Evolutionary conservation across 2,329 filamentous ascomycete species (phyloP).

Genomic region (Camillea tinctor): DNA sequence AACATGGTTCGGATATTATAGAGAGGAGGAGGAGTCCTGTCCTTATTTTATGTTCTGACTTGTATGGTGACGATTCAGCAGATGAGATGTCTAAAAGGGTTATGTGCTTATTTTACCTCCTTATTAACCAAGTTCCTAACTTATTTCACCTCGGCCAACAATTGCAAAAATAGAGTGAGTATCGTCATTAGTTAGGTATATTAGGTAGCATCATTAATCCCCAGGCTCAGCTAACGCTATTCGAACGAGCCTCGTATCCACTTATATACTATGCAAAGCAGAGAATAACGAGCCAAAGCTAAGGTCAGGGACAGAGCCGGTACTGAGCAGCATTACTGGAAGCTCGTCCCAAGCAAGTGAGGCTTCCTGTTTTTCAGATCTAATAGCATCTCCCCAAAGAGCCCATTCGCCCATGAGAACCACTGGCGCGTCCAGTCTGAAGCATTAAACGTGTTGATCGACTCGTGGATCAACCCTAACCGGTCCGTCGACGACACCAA

Average conservation of each 20-base stretch:
- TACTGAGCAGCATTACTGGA: slow-evolving; percentile 39
- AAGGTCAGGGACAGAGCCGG: too few relatives aligned
- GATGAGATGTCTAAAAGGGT: too few relatives aligned
- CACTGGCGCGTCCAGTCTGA: slow-evolving; percentile 40
- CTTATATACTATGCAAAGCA: not conserved
- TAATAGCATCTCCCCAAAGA: slow-evolving; percentile 36
- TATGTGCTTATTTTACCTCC: too few relatives aligned
- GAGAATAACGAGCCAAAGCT: too few relatives aligned
- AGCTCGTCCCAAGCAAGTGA: slow-evolving; percentile 54
- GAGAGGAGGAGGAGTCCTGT: too few relatives aligned
- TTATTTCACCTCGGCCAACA: too few relatives aligned
- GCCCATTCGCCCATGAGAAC: slow-evolving; percentile 38
- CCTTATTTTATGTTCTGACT: too few relatives aligned
- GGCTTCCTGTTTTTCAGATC: slow-evolving; percentile 69
- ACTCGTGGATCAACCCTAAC: slow-evolving; percentile 43
- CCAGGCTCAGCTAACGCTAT: not conserved
- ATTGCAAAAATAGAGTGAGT: not conserved
- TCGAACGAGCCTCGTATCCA: not conserved
- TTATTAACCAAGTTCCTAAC: too few relatives aligned
- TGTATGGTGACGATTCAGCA: too few relatives aligned
- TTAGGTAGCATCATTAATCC: not conserved
- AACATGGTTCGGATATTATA: too few relatives aligned
- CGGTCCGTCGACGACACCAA: slow-evolving; percentile 32
- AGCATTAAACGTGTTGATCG: slow-evolving; percentile 38
- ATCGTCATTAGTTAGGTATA: not conserved